Conservation (phyloP, 169 alveolate species). For the Cystoisospora suis region DNA sequence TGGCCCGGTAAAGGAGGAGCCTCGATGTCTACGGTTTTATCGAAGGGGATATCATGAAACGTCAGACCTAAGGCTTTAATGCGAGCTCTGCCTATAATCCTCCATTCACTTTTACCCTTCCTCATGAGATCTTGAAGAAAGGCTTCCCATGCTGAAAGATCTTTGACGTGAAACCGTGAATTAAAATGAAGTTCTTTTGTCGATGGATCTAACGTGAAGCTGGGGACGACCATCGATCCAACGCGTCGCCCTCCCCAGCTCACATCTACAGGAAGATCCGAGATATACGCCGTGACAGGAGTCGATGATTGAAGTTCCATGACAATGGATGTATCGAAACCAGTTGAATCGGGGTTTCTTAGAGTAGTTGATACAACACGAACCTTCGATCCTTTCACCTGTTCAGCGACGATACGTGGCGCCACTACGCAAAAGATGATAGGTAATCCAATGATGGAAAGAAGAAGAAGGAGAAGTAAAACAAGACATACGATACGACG, state of each 20-base stretch:
- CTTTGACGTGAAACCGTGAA: slow-evolving; percentile 7
- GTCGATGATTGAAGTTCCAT: neutral
- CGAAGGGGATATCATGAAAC: slow-evolving; percentile 28
- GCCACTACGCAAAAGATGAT: neutral
- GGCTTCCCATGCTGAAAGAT: slow-evolving; percentile 1
- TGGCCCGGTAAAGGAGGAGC: slow-evolving; percentile 11
- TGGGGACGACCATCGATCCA: slow-evolving; percentile 9
- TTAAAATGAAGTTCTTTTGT: neutral
- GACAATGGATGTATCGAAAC: neutral
- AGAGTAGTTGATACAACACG: slow-evolving; percentile 13
- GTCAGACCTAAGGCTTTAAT: slow-evolving; percentile 20
- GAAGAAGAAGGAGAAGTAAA: neutral
- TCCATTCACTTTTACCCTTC: slow-evolving; percentile 24
- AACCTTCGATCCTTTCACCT: neutral
- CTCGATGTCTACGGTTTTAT: neutral
- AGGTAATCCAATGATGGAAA: neutral
- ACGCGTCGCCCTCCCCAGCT: neutral
- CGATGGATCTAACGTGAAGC: neutral
- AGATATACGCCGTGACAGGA: slow-evolving; percentile 2
- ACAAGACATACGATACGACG: neutral
- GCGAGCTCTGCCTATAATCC: neutral
- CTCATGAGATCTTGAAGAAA: neutral
- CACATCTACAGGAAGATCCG: neutral
- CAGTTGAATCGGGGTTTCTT: neutral
- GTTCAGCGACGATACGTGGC: neutral